Conservation (phyloP, 2,329 filamentous ascomycete genomes). For the Cladorrhinum sp. region DNA sequence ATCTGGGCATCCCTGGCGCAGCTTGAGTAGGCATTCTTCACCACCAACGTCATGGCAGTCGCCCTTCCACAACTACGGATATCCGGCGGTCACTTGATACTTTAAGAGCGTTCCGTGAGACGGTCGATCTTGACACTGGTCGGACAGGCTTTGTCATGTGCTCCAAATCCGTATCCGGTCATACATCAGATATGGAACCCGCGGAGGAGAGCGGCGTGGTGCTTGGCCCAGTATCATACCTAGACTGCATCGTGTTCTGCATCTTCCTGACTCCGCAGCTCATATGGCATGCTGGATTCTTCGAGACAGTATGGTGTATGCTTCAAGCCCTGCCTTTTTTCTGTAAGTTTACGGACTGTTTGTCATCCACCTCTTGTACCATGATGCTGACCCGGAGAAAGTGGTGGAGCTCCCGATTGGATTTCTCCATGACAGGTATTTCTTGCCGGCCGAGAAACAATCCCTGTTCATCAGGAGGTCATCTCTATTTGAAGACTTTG, state of each 20-base stretch:
- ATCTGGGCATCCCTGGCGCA: not conserved
- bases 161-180: too few relatives aligned
- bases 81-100: not conserved
- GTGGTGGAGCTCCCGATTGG: conserved; percentile 56
- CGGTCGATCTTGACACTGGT: too few relatives aligned
- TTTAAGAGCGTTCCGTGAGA: not conserved
- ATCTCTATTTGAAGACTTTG: conserved; percentile 73
- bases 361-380: not conserved
- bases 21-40: not conserved
- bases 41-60: not conserved
- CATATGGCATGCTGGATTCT: conserved; percentile 62
- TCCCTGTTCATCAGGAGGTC: conserved; percentile 65
- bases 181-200: not conserved
- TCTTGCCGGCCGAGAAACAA: conserved; percentile 42
- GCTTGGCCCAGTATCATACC: conserved; percentile 67
- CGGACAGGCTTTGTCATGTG: too few relatives aligned
- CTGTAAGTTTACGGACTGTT: conserved; percentile 41
- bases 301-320: conserved; percentile 55
- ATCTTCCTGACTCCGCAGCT: conserved; percentile 69
- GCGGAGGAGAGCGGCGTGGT: conserved; percentile 54
- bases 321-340: conserved; percentile 67
- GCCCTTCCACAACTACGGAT: not conserved
- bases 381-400: conserved; percentile 30
- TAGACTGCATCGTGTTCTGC: conserved; percentile 73
- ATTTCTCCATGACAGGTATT: conserved; percentile 57